A percentile compares a stretch with the other conserved stretches of the same genome.
Conservation (phyloP, 306 rosid genomes). For the Phaseolus lunatus region DNA sequence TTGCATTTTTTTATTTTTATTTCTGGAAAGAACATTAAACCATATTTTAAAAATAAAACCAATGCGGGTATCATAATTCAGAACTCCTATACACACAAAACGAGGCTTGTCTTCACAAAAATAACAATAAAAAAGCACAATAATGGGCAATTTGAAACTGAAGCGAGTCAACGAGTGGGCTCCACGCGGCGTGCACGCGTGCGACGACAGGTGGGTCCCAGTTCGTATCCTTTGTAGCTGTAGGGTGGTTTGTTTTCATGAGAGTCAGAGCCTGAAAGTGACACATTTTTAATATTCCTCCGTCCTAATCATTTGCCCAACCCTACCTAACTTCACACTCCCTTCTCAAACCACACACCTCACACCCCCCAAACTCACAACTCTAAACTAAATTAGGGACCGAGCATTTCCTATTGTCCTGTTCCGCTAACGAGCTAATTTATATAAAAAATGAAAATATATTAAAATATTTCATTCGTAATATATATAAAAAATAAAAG, state of each 20-base stretch:
- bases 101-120: not conserved
- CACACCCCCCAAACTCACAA: not conserved
- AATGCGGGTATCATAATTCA: no score
- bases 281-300: slow-evolving; percentile 56
- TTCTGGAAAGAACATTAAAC: no score
- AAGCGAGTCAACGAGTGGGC: slow-evolving; percentile 62
- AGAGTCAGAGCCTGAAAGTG: slow-evolving; percentile 85
- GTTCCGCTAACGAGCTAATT: no score
- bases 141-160: not conserved
- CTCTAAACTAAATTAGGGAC: no score
- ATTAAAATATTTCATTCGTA: no score
- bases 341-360: not conserved
- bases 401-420: no score
- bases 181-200: slow-evolving; percentile 83
- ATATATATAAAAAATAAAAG: no score
- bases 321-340: not conserved
- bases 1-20: no score
- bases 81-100: not conserved
- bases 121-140: not conserved
- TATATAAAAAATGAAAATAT: no score
- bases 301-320: slow-evolving; percentile 53
- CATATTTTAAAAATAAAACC: no score
- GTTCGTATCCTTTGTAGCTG: slow-evolving; percentile 11
- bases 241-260: slow-evolving; percentile 43
- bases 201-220: slow-evolving; percentile 61